A percentile compares a stretch with the other conserved stretches of the same genome.
Evolutionary conservation across 208 protist species (phyloP).

Genomic region (Naegleria lovaniensis): DNA sequence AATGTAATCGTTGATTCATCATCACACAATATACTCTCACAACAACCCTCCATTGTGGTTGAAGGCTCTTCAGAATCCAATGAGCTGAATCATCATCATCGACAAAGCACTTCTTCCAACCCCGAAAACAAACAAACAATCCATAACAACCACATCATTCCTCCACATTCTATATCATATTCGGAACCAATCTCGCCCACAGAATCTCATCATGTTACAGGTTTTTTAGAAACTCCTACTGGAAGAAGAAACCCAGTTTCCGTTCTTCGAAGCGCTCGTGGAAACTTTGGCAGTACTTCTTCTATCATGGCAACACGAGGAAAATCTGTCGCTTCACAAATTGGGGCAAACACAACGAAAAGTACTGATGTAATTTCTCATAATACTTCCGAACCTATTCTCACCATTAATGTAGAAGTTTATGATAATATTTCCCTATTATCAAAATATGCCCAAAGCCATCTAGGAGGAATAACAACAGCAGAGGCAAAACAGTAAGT

Average conservation of each 20-base stretch:
- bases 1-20: too few relatives aligned
- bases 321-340: too few relatives aligned
- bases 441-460: background rate
- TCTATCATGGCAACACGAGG: background rate
- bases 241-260: background rate
- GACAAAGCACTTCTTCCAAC: too few relatives aligned
- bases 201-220: background rate
- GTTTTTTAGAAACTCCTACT: background rate
- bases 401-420: background rate
- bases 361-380: background rate
- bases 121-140: too few relatives aligned
- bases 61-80: too few relatives aligned
- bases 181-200: background rate
- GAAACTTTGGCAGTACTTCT: background rate
- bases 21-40: too few relatives aligned
- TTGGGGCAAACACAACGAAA: background rate
- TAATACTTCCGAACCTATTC: background rate
- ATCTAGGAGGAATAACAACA: background rate
- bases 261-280: background rate
- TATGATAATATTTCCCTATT: background rate
- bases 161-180: too few relatives aligned
- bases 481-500: background rate
- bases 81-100: too few relatives aligned
- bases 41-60: too few relatives aligned
- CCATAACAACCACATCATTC: too few relatives aligned